Base-by-base conservation (phyloP, 139 green algal genomes). In the Diplosphaera chodatii region DNA sequence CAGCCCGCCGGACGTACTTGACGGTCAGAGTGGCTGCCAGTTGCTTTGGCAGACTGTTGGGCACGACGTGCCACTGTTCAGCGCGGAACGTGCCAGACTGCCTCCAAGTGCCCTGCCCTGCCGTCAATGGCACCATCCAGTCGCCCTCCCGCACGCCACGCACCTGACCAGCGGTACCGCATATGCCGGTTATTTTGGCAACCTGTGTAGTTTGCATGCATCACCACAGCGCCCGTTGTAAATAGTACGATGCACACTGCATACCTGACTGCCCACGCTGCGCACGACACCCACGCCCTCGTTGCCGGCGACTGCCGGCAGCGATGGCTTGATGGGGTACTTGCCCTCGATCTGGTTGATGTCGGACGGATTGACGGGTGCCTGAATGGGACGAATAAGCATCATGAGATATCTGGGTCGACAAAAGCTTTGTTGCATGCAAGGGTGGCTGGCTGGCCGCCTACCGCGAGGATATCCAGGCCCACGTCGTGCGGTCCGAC, bases 71-170 rank as follows among this genome's bases (percentile, higher is more conserved):
- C 76, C 83, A 81, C 67, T 77, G 63, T 22, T 63, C 63, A 20
- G 78, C 80, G 1, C 55, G 1, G 48, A 83, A 86, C 2, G 84
- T 67, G 1, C 73, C 84, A 1, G 3, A 28, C 34, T 66, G 71
- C 2, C 91, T 76, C 92, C 92, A 97, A 0, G 90, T 97, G 65
- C 92, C 92, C 56, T 82, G 74, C 0, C 77, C 79, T 10, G 86
- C 68, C 6, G 69, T 63, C 1, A 93, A 37, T 0, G 92, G 91
- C 2, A 97, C 83, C 27, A 93, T 87, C 32, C 78, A 77, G 74
- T 95, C 90, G 6, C 90, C 92, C n/a, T 69, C 55, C 3, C 56
- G 32, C 67, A 95, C 67, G 18, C 32, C 15, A 1, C 66, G 40
- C 4, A 93, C 88, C 87, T 92, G 80, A 21, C 10, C 37, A 48